Conservation (phyloP, 1,139 yeast species). For the Lodderomyces jiufengensis region DNA sequence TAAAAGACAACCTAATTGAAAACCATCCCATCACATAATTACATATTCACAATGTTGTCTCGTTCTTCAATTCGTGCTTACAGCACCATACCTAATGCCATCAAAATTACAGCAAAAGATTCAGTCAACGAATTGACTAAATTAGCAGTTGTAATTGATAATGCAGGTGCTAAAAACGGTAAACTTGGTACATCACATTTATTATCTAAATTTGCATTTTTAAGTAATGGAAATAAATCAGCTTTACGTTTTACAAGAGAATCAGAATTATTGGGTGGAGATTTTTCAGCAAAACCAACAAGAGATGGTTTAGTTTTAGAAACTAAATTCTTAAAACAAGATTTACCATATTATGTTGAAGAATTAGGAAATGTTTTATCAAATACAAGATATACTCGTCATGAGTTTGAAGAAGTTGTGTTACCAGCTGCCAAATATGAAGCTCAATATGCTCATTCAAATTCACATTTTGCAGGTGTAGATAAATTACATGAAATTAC, state of each 20-base stretch:
- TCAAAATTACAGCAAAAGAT: slow-evolving; percentile 46
- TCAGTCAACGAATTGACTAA: slow-evolving; percentile 62
- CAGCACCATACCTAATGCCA: slow-evolving; percentile 42
- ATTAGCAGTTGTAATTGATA: slow-evolving; percentile 67
- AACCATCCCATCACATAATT: not conserved
- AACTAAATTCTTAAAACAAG: slow-evolving; percentile 81
- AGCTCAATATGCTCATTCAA: slow-evolving; percentile 43
- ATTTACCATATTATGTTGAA: slow-evolving; percentile 88
- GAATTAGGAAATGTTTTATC: slow-evolving; percentile 76
- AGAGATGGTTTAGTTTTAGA: slow-evolving; percentile 82
- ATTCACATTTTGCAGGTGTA: slow-evolving; percentile 59
- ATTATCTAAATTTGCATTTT: slow-evolving; percentile 79
- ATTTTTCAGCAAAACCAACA: slow-evolving; percentile 62
- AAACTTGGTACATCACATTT: slow-evolving; percentile 86
- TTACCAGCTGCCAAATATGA: slow-evolving; percentile 72
- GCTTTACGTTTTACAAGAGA: slow-evolving; percentile 94
- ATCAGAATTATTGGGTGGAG: slow-evolving; percentile 90
- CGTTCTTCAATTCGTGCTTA: slow-evolving; percentile 47
- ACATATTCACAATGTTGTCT: slow-evolving; percentile 31
- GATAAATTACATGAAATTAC: slow-evolving; percentile 80
- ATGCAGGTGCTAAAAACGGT: slow-evolving; percentile 79
- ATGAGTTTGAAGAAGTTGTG: slow-evolving; percentile 80
- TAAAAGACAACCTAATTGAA: no score
- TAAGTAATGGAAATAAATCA: slow-evolving; percentile 78
- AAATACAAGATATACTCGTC: slow-evolving; percentile 72